phyloP scores from a whole-genome alignment of 176 grass and related monocot genomes.

The Areca catechu region DNA sequence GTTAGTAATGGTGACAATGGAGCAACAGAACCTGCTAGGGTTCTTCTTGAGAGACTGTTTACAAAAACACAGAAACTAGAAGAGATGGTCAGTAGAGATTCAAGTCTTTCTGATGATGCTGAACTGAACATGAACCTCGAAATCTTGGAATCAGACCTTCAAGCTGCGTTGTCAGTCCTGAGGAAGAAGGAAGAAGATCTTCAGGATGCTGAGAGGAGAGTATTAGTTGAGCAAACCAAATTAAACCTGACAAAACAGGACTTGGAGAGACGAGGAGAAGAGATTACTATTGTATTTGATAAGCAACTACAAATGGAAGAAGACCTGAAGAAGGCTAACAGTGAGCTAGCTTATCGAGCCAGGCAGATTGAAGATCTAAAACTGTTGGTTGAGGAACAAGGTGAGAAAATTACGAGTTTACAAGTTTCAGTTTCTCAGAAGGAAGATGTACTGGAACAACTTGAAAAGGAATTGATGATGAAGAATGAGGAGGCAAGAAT shows the following conservation, averaged over 20 bases:
- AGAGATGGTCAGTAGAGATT: constrained; percentile 10
- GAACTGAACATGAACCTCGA: constrained; percentile 50
- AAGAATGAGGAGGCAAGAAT: constrained; percentile 46
- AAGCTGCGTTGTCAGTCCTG: constrained; percentile 48
- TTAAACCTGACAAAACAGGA: constrained; percentile 57
- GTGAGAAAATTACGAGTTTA: constrained; percentile 37
- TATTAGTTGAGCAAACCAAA: constrained; percentile 41
- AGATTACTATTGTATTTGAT: constrained; percentile 40
- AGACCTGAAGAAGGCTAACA: constrained; percentile 45
- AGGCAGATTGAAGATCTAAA: constrained; percentile 62
- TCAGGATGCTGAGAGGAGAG: constrained; percentile 39
- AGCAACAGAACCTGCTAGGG: constrained; percentile 42
- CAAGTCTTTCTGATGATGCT: constrained; percentile 24
- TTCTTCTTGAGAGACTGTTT: constrained; percentile 57
- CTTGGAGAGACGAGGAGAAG: constrained; percentile 49
- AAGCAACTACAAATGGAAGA: constrained; percentile 63
- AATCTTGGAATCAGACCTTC: constrained; percentile 55
- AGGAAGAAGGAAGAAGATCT: constrained; percentile 56
- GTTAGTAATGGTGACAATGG: constrained; percentile 42
- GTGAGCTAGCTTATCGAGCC: constrained; percentile 46
- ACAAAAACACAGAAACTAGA: constrained; percentile 41
- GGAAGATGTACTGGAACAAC: constrained; percentile 50
- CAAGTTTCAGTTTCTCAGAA: constrained; percentile 47
- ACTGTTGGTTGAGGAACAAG: constrained; percentile 45
- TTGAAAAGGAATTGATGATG: constrained; percentile 45